Evolutionary conservation across 1,284 basidiomycete genomes (phyloP).

Genomic region (Cutaneotrichosporon sp.): DNA sequence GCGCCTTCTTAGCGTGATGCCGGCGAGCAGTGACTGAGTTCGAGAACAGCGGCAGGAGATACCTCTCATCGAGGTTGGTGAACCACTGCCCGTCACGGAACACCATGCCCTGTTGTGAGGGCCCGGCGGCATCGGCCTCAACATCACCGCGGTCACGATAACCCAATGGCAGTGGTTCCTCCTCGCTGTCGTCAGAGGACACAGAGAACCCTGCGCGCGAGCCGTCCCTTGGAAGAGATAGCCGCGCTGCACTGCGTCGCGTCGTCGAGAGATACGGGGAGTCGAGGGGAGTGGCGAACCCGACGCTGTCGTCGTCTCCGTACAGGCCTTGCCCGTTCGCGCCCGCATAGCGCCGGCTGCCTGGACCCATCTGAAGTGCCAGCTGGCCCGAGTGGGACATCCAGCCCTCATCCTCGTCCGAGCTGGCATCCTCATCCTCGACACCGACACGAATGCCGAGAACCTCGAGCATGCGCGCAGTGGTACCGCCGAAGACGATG

Average conservation of each 20-base stretch:
- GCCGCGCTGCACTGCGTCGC: background rate
- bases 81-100: conserved; percentile 81
- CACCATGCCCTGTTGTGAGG: conserved; percentile 47
- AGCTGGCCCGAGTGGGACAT: conserved; percentile 42
- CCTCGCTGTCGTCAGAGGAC: conserved; percentile 63
- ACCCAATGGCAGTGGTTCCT: conserved; percentile 66
- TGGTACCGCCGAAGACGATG: conserved; percentile 93
- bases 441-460: conserved; percentile 95
- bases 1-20: conserved; percentile 74
- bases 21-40: conserved; percentile 87
- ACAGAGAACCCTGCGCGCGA: conserved; percentile 49
- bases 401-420: conserved; percentile 65
- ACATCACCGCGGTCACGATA: conserved; percentile 58
- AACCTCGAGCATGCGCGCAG: conserved; percentile 92
- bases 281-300: conserved; percentile 28
- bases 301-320: conserved; percentile 39
- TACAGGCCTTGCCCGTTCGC: conserved; percentile 44
- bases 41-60: conserved; percentile 89
- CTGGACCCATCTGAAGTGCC: conserved; percentile 43
- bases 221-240: conserved; percentile 13
- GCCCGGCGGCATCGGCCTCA: conserved; percentile 20
- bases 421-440: conserved; percentile 81
- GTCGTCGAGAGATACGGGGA: conserved; percentile 33
- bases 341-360: conserved; percentile 45
- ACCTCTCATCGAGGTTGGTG: conserved; percentile 90